Percentiles rank a stretch among this genome's conserved stretches.
Evolutionary conservation across 257 asterid genomes (phyloP).

Genomic region (Nicotiana otophora): DNA sequence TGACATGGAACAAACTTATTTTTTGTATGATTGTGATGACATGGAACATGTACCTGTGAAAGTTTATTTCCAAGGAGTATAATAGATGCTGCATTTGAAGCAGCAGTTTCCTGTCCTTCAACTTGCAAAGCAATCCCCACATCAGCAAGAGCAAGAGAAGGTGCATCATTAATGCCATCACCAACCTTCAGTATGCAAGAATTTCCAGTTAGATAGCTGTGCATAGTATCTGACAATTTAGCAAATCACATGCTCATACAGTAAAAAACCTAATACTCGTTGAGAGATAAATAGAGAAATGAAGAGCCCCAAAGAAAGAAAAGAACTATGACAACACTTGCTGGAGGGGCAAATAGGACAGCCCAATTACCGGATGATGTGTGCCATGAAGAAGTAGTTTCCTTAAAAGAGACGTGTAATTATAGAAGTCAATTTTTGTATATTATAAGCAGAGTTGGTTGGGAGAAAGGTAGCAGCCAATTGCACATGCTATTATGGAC

Average conservation of each 20-base stretch:
- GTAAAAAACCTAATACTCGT: neutral
- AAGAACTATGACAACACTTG: neutral
- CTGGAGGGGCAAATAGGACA: neutral
- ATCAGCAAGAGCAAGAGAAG: constrained; percentile 96
- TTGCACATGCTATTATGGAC: neutral
- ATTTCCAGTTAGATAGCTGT: neutral
- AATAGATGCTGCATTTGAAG: constrained; percentile 94
- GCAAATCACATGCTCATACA: neutral
- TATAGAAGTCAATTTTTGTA: neutral
- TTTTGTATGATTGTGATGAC: neutral
- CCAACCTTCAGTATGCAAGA: constrained; percentile 59
- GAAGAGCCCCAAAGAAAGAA: neutral
- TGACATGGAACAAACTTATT: neutral
- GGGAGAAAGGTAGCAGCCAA: neutral
- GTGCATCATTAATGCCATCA: constrained; percentile 97
- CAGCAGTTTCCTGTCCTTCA: constrained; percentile 96
- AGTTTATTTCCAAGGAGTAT: constrained; percentile 86
- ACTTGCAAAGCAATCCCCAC: constrained; percentile 93
- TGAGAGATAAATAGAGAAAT: neutral
- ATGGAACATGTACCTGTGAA: constrained; percentile 56
- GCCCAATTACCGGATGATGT: neutral
- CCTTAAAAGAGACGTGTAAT: neutral
- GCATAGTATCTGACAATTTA: neutral
- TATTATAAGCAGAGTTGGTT: neutral
- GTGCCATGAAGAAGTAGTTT: neutral